Base-by-base conservation (phyloP, 2,329 filamentous ascomycete species). In the Fusarium sp. region DNA sequence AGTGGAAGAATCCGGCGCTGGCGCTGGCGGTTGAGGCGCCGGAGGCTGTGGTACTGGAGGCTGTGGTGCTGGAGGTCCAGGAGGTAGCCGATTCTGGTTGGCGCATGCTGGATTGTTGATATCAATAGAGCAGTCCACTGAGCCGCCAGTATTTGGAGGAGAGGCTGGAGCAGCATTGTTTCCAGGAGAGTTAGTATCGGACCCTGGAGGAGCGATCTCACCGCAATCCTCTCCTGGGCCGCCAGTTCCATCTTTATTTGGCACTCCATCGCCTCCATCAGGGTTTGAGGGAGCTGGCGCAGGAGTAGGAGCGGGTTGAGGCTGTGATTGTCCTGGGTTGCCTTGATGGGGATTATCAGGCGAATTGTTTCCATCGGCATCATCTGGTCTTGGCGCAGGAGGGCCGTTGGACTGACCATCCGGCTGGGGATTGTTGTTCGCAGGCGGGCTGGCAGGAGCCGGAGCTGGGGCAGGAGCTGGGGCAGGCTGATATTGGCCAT, bases 291-390 rank as follows among this genome's bases (percentile, higher is more conserved):
- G 56, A 18, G 21, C 46, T 37, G 59, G 50, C 18, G 19, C 30
- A 21, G 69, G 43, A 18, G 30, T 35, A 42, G 71, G 60, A 49
- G 66, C 32, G 47, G 58, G 21, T 18, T 63, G 71, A 28, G 70
- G 30, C 23, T 54, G 44, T 16, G 54, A 35, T n/a, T 57, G 69
- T 8, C 44, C 57, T 32, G 56, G 19, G 8, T 37, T 21, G 19
- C 46, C 57, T 30, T 57, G 67, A 42, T 37, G 28, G 21, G 54
- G 38, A 42, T 40, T 37, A 16, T 21, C 30, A 21, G 70, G 43
- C 35, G 44, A 25, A 28, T 25, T 62, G 7, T 53, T 52, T 9
- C 57, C 50, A 38, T 23, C 49, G n/a, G 30, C 32, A 37, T 35
- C 23, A 38, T 30, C 28, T 52, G 53, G 35, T 30, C 21, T 9